Evolutionary conservation across 1,284 basidiomycete genomes (phyloP), one percentile per base, ranked within the genome.

Genomic region (Puccinia polysora): DNA sequence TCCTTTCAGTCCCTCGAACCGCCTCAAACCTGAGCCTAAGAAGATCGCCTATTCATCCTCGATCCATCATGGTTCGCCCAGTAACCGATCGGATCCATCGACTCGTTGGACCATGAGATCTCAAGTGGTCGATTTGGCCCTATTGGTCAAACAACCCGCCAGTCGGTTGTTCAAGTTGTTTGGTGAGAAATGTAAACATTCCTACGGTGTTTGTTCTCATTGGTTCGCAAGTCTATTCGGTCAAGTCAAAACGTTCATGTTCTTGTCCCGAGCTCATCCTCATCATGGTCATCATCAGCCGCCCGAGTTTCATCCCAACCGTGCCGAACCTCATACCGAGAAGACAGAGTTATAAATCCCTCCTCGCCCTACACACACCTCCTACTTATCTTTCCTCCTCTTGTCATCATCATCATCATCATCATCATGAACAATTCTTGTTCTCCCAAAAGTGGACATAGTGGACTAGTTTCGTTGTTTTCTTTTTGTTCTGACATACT

Each of bases 141-240:
- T 64, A 2, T 30, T 50, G 2, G 45, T 64, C 20, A 50, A 12
- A 64, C 62, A 32, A 10, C 7, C 8, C 8, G 49, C 47, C 2
- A 36, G n/a, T 52, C 36, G 43, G 23, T 32, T 64, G n/a, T 64
- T 64, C 47, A 52, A 64, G 47, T 25, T 67, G 34, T 50, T 67
- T 14, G 56, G 36, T 28, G 32, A 67, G 1, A 55, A 55, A 45
- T 67, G 64, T 40, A 67, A 67, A 56, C 52, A 67, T 45, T 67
- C 64, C 14, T 53, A 25, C n/a, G 32, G 34, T 30, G 52, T 56
- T 36, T 67, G 64, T 32, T 53, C 64, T 14, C 50, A 67, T 67
- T 67, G 49, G 49, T 15, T 67, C 12, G 34, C 53, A 5, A 25
- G 30, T n/a, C 2, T 64, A 1, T 36, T 64, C 7, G 62, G 62